Evolutionary conservation across 495 filamentous ascomycete species (phyloP), one percentile per base, ranked within the genome.

Genomic region (Penicillium lagena): DNA sequence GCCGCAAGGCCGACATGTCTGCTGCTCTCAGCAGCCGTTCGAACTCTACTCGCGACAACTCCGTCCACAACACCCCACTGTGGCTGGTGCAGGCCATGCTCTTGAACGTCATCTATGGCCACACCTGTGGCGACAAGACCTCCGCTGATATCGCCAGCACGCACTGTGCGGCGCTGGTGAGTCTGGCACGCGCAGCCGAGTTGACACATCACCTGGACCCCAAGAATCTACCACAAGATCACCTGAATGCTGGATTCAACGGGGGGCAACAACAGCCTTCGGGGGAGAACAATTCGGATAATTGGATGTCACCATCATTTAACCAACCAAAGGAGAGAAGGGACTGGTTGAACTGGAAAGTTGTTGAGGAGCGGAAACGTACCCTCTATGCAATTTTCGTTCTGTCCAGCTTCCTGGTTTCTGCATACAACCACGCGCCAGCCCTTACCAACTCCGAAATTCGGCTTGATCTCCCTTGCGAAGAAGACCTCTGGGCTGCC

Each of bases 61-160:
- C 82, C 2, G 72, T 83, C 35, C 85, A 93, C 51, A 80, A 81
- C 32, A 96, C 89, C 10, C 93, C 93, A 2, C 73, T 96, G 39
- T 96, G 93, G 93, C 76, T 98, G 27, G 89, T 98, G n/a, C 93
- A 98, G 58, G 90, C 93, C 1, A 96, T 98, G 93, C 76, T 98
- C 28, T 75, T 98, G 34, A 96, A 95, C 64, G 87, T 97, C 30
- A 85, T 97, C 9, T 98, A 95, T 53, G 94, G 94, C 9, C 88
- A 97, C 53, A 90, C 95, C 51, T 96, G 88, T 60, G 94, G 87
- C 22, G 91, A 98, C 58, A 93, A 91, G 66, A 80, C 76, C 30
- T 84, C 88, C 11, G 87, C 87, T 30, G 89, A 96, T 60, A 95
- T 94, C 51, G 93, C 93, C 3, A 87, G 82, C 49, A 95, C 83